Evolutionary conservation across 768 basidiomycete genomes (phyloP).

Genomic region (button mushroom (Agaricus bisporus)): DNA sequence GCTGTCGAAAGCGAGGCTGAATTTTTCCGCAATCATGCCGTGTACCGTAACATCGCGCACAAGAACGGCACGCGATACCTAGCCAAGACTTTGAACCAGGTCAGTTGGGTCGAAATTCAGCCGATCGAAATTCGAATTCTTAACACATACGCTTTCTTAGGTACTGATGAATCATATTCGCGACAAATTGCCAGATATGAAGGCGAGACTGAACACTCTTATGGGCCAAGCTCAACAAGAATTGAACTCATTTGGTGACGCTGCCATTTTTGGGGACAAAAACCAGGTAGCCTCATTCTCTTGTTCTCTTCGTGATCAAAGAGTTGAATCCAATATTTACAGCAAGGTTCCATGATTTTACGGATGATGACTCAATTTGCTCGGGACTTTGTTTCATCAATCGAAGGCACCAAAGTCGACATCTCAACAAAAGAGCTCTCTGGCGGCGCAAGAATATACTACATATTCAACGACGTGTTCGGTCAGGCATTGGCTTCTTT

Average conservation of each 20-base stretch:
- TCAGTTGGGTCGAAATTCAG: conserved; percentile 24
- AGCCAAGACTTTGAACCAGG: conserved; percentile 91
- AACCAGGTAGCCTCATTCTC: conserved; percentile 63
- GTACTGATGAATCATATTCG: conserved; percentile 96
- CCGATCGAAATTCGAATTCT: background rate
- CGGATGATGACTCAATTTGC: conserved; percentile 99
- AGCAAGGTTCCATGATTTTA: conserved; percentile 86
- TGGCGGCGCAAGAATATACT: conserved; percentile 96
- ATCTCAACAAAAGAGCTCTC: conserved; percentile 98
- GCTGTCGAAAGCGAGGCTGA: conserved; percentile 82
- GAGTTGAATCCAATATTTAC: conserved; percentile 14
- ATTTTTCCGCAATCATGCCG: conserved; percentile 85
- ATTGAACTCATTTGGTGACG: conserved; percentile 92
- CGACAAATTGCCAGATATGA: conserved; percentile 99
- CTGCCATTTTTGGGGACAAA: conserved; percentile 85
- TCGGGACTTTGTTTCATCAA: conserved; percentile 92
- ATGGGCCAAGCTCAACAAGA: conserved; percentile 99
- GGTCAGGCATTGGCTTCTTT: conserved; percentile 87
- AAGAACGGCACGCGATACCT: conserved; percentile 97
- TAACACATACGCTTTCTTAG: conserved; percentile 24
- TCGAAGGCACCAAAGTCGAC: conserved; percentile 94
- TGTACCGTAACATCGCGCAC: conserved; percentile 93
- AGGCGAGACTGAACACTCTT: conserved; percentile 92
- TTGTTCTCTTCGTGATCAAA: background rate
- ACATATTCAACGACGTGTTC: conserved; percentile 99